Conservation (phyloP, 257 asterid species). For the Nicotiana sylvestris region DNA sequence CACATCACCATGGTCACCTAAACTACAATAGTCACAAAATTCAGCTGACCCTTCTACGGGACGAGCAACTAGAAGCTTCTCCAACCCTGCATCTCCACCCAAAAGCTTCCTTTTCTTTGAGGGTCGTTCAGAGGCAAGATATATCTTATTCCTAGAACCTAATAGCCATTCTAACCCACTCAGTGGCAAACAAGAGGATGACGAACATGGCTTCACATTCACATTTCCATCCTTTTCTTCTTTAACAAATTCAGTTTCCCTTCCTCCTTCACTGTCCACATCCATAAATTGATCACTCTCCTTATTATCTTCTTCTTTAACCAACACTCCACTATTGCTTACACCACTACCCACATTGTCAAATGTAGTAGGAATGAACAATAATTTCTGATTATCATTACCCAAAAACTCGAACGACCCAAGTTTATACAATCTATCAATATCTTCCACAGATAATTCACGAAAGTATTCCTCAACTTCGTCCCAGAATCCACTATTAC, state of each 20-base stretch:
- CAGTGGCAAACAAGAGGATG: slow-evolving; percentile 21
- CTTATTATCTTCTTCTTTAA: slow-evolving; percentile 24
- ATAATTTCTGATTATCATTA: slow-evolving; percentile 36
- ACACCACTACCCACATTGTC: slow-evolving; percentile 20
- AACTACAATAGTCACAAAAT: slow-evolving; percentile 85
- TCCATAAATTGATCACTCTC: slow-evolving; percentile 47
- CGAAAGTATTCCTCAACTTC: slow-evolving; percentile 82
- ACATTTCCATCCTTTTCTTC: slow-evolving; percentile 29
- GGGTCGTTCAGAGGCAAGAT: slow-evolving; percentile 80
- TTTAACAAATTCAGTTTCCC: slow-evolving; percentile 7
- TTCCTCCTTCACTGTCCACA: slow-evolving; percentile 35
- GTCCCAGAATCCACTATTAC: slow-evolving; percentile 59
- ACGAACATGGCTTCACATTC: slow-evolving; percentile 24
- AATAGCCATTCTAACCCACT: slow-evolving; percentile 91
- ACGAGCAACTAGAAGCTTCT: slow-evolving; percentile 71
- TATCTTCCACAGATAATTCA: slow-evolving; percentile 52
- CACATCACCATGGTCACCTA: slow-evolving; percentile 52
- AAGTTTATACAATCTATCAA: slow-evolving; percentile 48
- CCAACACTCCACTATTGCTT: slow-evolving; percentile 10
- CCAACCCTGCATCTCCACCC: slow-evolving; percentile 89
- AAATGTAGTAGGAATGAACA: slow-evolving; percentile 41
- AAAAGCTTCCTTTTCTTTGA: slow-evolving; percentile 84
- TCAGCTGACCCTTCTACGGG: slow-evolving; percentile 72
- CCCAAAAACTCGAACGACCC: slow-evolving; percentile 29
- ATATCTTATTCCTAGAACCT: slow-evolving; percentile 84